Evolutionary conservation across 768 basidiomycete genomes (phyloP).

Genomic region (Boletus insuetus): DNA sequence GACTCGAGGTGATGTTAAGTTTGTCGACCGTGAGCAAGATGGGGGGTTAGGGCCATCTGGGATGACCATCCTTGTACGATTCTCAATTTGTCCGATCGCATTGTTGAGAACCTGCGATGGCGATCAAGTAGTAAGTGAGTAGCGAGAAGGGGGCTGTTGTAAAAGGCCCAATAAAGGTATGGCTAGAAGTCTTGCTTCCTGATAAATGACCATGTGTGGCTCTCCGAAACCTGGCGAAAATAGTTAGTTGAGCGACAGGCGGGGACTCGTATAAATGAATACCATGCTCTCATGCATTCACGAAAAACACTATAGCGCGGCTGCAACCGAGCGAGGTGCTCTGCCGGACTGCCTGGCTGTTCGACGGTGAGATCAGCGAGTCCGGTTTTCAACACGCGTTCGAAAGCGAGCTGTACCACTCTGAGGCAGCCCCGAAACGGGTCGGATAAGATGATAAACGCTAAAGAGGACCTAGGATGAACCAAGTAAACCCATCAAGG

Average conservation of each 20-base stretch:
- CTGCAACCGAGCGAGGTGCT: slow-evolving; percentile 55
- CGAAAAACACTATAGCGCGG: slow-evolving; percentile 78
- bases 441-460: slow-evolving; percentile 52
- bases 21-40: slow-evolving; percentile 78
- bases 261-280: slow-evolving; percentile 2
- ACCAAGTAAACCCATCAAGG: neutral
- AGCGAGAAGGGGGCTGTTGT: slow-evolving; percentile 60
- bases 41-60: slow-evolving; percentile 59
- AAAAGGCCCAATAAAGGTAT: slow-evolving; percentile 87
- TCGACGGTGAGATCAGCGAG: slow-evolving; percentile 51
- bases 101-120: slow-evolving; percentile 53
- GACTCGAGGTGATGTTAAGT: slow-evolving; percentile 66
- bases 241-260: neutral
- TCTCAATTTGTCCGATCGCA: slow-evolving; percentile 62
- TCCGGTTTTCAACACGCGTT: slow-evolving; percentile 64
- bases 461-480: slow-evolving; percentile 61
- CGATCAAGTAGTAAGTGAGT: slow-evolving; percentile 43
- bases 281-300: slow-evolving; percentile 60
- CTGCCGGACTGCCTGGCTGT: slow-evolving; percentile 60
- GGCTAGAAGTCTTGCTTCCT: slow-evolving; percentile 57
- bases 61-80: slow-evolving; percentile 64
- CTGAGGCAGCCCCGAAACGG: slow-evolving; percentile 47
- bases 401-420: slow-evolving; percentile 47
- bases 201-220: slow-evolving; percentile 68
- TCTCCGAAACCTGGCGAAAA: slow-evolving; percentile 57